These are phyloP conservation scores for Trichoderma gamsii DNA, from an alignment of 495 filamentous ascomycete species.

Conservation along the genomic window DNA sequence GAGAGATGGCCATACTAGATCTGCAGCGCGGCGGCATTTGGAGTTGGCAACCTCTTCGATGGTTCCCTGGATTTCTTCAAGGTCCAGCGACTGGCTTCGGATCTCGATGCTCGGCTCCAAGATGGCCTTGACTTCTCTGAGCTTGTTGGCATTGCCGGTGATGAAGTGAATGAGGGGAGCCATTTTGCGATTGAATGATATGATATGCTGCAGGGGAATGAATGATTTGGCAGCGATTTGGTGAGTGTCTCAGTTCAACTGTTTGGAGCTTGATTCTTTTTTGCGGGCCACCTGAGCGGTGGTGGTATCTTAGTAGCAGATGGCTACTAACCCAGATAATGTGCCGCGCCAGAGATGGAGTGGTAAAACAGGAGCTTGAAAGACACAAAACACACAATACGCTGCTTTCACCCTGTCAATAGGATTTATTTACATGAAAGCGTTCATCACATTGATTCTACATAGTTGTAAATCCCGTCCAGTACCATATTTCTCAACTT, in stretches of 20 bases:
- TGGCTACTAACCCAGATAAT: too few relatives aligned
- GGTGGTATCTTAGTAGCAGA: too few relatives aligned
- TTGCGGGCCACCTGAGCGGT: too few relatives aligned
- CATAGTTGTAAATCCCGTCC: too few relatives aligned
- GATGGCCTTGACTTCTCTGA: slow-evolving; percentile 80
- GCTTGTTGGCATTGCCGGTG: slow-evolving; percentile 91
- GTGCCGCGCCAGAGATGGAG: too few relatives aligned
- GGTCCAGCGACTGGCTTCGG: slow-evolving; percentile 65
- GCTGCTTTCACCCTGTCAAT: too few relatives aligned
- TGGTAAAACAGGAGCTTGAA: too few relatives aligned
- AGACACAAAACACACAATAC: too few relatives aligned
- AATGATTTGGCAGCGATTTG: not conserved
- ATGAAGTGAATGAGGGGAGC: slow-evolving; percentile 70
- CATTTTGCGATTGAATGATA: not conserved
- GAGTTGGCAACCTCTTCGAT: slow-evolving; percentile 85
- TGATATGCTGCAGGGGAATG: not conserved
- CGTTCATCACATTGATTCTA: too few relatives aligned
- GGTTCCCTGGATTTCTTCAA: slow-evolving; percentile 85
- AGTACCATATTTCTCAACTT: too few relatives aligned
- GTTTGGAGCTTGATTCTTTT: not conserved
- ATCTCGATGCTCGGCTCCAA: slow-evolving; percentile 68
- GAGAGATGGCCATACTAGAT: slow-evolving; percentile 45
- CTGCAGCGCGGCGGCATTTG: slow-evolving; percentile 76
- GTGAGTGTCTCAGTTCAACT: too few relatives aligned
- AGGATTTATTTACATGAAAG: too few relatives aligned